Evolutionary conservation across 1,139 yeast genomes (phyloP), one percentile per base, ranked within the genome.

Genomic region (Geotrichum restrictum): DNA sequence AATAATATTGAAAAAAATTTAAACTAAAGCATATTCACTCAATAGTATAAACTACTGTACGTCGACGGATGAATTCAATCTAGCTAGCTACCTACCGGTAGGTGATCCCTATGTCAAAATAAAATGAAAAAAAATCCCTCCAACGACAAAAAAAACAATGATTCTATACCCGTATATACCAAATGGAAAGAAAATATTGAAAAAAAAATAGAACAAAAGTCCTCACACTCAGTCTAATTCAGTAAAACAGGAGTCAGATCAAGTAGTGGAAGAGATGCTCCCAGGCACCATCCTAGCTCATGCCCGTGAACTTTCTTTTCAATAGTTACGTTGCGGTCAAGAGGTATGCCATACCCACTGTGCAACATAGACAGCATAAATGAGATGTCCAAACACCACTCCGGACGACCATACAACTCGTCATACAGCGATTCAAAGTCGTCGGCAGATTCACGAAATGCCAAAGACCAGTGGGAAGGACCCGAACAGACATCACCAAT

Each of bases 201-300:
- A 24, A 24, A 8, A 5, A 5, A 24, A 24, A 24, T 5, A 24
- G 5, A 24, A 24, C 29, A 24, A 24, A 24, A 24, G 29, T 8
- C 5, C 29, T 24, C 7, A 24, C 29, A 24, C 29, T 24, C 5
- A 24, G 29, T 5, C 29, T 24, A 24, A 5, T 24, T 24, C 29
- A 24, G 29, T 24, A 24, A 24, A 24, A 24, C 29, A 8, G 29
- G 7, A 24, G 7, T 24, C 8, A 34, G 18, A 16, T 34, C 36
- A 1, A 89, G 74, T 60, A 88, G 73, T 6, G 96, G 95, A 61
- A 89, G 75, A 0, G 96, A 85, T 6, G 96, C 96, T 60, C 97
- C 97, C 56, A 89, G 76, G 72, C 96, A 88, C 97, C 97, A 89
- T 36, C 96, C 96, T 48, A 89, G 75, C 69, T 88, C 96, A 64